Evolutionary conservation across 2,329 filamentous ascomycete species (phyloP).

Genomic region (Paracoccidioides brasiliensis): DNA sequence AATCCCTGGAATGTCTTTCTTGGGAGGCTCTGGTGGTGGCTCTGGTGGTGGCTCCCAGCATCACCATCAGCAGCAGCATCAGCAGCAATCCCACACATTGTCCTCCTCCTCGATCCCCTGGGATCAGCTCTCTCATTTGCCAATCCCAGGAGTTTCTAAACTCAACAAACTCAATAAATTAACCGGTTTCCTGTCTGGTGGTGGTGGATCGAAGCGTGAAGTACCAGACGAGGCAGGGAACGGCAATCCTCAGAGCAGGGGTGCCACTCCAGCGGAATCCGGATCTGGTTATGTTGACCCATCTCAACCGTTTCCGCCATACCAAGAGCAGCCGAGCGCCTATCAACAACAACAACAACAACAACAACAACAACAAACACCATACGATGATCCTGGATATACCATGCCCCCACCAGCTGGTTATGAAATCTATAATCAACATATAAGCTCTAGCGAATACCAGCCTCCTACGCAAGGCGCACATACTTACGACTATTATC

Average conservation of each 20-base stretch:
- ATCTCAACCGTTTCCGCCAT: not conserved
- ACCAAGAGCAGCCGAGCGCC: slow-evolving; percentile 1
- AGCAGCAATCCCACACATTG: slow-evolving; percentile 14
- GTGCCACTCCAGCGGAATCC: not conserved
- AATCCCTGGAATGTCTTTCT: slow-evolving; percentile 5
- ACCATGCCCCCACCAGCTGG: slow-evolving; percentile 10
- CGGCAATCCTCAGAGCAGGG: not conserved
- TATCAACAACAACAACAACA: slow-evolving; percentile 5
- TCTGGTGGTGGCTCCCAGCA: slow-evolving; percentile 13
- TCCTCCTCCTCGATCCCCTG: slow-evolving; percentile 18
- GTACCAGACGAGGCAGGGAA: slow-evolving; percentile 5
- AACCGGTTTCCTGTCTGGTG: slow-evolving; percentile 17
- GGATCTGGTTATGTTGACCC: not conserved
- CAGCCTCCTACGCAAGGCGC: slow-evolving; percentile 12
- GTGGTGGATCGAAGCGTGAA: slow-evolving; percentile 17
- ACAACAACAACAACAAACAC: not conserved
- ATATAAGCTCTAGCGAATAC: slow-evolving; percentile 6
- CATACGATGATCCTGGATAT: slow-evolving; percentile 5
- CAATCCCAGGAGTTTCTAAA: slow-evolving; percentile 27
- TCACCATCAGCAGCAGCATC: slow-evolving; percentile 15
- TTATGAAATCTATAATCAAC: slow-evolving; percentile 12
- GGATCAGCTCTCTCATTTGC: slow-evolving; percentile 21
- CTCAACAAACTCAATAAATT: slow-evolving; percentile 25
- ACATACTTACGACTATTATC: slow-evolving; percentile 13
- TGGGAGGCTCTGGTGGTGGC: slow-evolving; percentile 16